Evolutionary conservation across 2,329 filamentous ascomycete genomes (phyloP), one percentile per base, ranked within the genome.

Genomic region (Claviceps fusiformis): DNA sequence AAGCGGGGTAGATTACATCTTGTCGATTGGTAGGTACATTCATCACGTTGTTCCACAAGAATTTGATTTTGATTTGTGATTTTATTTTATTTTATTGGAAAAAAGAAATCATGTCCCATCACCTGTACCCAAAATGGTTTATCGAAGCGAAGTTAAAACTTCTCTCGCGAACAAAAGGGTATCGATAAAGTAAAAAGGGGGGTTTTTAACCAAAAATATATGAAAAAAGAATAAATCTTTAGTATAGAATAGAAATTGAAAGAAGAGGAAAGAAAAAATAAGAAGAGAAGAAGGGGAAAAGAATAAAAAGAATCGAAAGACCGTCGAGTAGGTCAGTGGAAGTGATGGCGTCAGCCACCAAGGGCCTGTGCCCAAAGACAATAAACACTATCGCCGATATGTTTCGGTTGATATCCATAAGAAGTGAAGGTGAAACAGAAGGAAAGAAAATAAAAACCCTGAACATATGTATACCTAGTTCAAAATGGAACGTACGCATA

Each of bases 321-420:
- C 17, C 27, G 48, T 53, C 15, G 19, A 39, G 44, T 9, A 31
- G 37, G 19, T 11, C 5, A 19, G 50, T 31, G 7, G 50, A 8
- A 5, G 6, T n/a, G 17, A 29, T 7, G 47, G 49, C 15, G 17
- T 47, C 31, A 44, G 41, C 50, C 35, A 47, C 44, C 6, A 17
- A 43, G 37, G 8, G 24, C 33, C 47, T 48, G 53, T 39, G 17
- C 55, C 54, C 24, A 57, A 61, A 65, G 60, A 65, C 60, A 67
- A 65, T 67, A 66, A 65, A 68, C 64, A 64, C 65, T 64, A 66
- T 68, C 61, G 64, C 64, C 65, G 60, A 65, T 63, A 63, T 59
- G 57, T 56, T 60, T 60, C 57, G 59, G 62, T 59, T 62, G 59
- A 63, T 65, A 61, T 62, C 59, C 59, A 64, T 50, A 15, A 57